Evolutionary conservation across 352 stramenopile genomes (phyloP), one percentile per base, ranked within the genome.

Genomic region (Phytophthora pistaciae): DNA sequence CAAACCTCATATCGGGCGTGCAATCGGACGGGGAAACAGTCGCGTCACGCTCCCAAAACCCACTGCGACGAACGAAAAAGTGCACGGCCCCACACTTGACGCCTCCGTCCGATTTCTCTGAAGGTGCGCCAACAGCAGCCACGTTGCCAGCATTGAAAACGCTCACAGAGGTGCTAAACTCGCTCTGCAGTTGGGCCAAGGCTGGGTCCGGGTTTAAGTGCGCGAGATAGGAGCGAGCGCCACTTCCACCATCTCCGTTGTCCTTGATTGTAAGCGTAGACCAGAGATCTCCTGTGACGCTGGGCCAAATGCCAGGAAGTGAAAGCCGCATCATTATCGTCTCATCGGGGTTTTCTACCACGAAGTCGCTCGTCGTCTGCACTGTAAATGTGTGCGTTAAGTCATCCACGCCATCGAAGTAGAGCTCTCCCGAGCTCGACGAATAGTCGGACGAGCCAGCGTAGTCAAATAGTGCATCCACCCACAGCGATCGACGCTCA

Each of bases 281-380:
- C 76, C 92, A 98, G 3, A 99, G 82, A 44, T 88, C 72, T 13
- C 96, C 96, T 6, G 90, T 84, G 7, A 86, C 87, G 31, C 84
- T 98, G 5, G 97, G 91, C 87, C 96, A 98, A 57, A 99, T 92
- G 38, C 97, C 96, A 40, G 93, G 92, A 4, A 98, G 67, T 52
- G 94, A 98, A 14, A 99, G 75, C 3, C 95, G 86, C 33, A 99
- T 74, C 36, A 91, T 93, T 4, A 98, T 71, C 5, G 82, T 95
- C 74, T 99, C 97, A 48, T 98, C 88, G 0, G 95, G 94, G 4
- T 88, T 87, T 68, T 99, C 96, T 0, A 97, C 80, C 3, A 99
- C 91, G 31, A 79, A 82, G 60, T 99, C 96, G 63, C 89, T 87
- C 1, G 90, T 98, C 40, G 95, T 98, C 55, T 78, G 83, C 3